phyloP scores from a whole-genome alignment of 306 rosid species.

The Casuarina equisetifolia region DNA sequence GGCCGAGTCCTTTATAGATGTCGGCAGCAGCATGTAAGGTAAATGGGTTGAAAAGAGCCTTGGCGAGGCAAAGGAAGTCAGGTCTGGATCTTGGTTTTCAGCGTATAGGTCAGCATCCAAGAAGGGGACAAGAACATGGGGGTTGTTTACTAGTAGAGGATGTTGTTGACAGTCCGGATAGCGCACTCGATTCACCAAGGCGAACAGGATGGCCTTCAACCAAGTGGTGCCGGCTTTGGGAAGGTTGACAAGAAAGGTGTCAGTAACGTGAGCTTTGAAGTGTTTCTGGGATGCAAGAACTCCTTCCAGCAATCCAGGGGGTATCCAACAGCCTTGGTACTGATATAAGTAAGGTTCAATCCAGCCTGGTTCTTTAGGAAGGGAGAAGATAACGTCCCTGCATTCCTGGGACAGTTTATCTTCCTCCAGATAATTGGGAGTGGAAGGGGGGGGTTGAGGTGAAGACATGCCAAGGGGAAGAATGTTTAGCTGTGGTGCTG shows the following conservation, averaged over 20 bases:
- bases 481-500: no score
- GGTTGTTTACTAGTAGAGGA: slow-evolving; percentile 34
- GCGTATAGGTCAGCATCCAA: slow-evolving; percentile 26
- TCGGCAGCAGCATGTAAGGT: slow-evolving; percentile 5
- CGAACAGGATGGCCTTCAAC: slow-evolving; percentile 36
- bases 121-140: slow-evolving; percentile 41
- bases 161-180: slow-evolving; percentile 24
- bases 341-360: no score
- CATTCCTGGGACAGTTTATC: slow-evolving; percentile 12
- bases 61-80: slow-evolving; percentile 8
- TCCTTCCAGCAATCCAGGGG: slow-evolving; percentile 15
- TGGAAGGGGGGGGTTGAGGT: background rate
- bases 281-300: slow-evolving; percentile 16
- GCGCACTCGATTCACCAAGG: no score
- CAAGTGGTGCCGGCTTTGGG: no score
- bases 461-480: background rate
- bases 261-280: no score
- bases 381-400: slow-evolving; percentile 10
- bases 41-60: slow-evolving; percentile 12
- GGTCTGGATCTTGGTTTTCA: background rate
- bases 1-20: slow-evolving; percentile 1
- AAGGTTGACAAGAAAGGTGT: slow-evolving; percentile 25
- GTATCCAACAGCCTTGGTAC: slow-evolving; percentile 37
- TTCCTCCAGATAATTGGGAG: slow-evolving; percentile 23
- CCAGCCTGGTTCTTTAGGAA: no score